Conservation (phyloP, 306 rosid genomes). For the Comarum palustre region DNA sequence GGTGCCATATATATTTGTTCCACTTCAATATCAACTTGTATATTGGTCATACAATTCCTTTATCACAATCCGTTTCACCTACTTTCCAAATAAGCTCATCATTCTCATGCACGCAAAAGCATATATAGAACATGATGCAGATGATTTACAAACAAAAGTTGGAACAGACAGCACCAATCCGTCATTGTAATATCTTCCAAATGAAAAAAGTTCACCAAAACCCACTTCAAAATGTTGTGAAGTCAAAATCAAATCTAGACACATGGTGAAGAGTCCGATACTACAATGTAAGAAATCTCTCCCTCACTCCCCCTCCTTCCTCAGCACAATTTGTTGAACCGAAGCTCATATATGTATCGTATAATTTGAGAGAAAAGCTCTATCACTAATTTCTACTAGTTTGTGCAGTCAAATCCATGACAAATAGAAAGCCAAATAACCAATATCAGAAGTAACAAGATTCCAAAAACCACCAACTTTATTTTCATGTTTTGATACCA, state of each 20-base stretch:
- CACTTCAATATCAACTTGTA: too few species aligned
- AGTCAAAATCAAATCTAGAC: conserved; percentile 24
- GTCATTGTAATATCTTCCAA: too few species aligned
- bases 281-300: conserved; percentile 29
- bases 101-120: too few species aligned
- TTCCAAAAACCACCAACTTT: conserved; percentile 75
- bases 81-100: too few species aligned
- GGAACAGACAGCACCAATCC: too few species aligned
- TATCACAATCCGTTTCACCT: too few species aligned
- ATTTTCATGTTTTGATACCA: conserved; percentile 98
- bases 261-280: conserved; percentile 32
- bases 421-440: conserved; percentile 88
- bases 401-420: conserved; percentile 82
- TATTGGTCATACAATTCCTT: too few species aligned
- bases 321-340: conserved; percentile 23
- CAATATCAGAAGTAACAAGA: conserved; percentile 61
- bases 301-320: conserved; percentile 9
- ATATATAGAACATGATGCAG: not conserved
- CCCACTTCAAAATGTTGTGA: conserved; percentile 17
- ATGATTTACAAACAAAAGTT: not conserved
- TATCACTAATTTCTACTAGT: conserved; percentile 36
- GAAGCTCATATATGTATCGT: conserved; percentile 11
- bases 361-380: conserved; percentile 25
- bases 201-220: not conserved
- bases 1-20: too few species aligned